Percentiles rank a stretch among this genome's conserved stretches.
Conservation (phyloP, 1,284 basidiomycete species). For the Trichosporon coremiiforme region DNA sequence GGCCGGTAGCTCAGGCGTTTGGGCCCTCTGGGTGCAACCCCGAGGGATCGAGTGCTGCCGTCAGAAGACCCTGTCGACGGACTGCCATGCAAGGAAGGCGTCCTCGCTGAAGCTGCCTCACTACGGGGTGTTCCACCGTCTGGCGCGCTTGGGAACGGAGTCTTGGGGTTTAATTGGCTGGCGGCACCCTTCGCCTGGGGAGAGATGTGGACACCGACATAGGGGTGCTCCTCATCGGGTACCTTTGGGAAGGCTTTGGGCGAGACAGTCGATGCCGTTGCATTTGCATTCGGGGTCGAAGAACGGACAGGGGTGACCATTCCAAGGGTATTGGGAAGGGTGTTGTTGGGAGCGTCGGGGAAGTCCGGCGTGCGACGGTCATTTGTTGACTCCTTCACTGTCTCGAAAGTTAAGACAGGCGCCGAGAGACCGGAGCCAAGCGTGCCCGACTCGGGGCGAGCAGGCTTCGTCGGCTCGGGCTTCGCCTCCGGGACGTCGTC, state of each 20-base stretch:
- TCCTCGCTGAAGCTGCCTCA: neutral
- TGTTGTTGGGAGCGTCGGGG: constrained; percentile 19
- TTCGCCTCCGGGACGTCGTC: neutral
- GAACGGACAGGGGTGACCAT: constrained; percentile 8
- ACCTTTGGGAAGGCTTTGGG: constrained; percentile 45
- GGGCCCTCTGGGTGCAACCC: constrained; percentile 1
- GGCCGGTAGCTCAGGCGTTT: constrained; percentile 32
- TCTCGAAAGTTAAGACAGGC: constrained; percentile 10
- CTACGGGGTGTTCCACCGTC: constrained; percentile 13
- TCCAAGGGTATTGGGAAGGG: constrained; percentile 8
- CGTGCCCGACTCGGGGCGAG: neutral
- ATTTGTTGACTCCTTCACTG: neutral
- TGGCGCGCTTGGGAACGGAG: constrained; percentile 2
- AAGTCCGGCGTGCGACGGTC: constrained; percentile 18
- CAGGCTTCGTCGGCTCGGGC: neutral
- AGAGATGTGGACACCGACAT: constrained; percentile 50
- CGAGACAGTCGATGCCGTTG: neutral
- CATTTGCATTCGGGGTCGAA: neutral
- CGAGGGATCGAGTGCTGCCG: constrained; percentile 13
- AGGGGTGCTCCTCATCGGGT: constrained; percentile 50
- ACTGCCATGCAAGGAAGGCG: constrained; percentile 6
- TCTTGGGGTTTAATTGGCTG: neutral
- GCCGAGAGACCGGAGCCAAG: constrained; percentile 8
- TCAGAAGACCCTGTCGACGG: constrained; percentile 3
- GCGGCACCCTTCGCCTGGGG: constrained; percentile 19